A percentile compares a stretch with the other conserved stretches of the same genome.
Evolutionary conservation across 2,329 filamentous ascomycete genomes (phyloP).

Genomic region (Gnomoniopsis smithogilvyi): DNA sequence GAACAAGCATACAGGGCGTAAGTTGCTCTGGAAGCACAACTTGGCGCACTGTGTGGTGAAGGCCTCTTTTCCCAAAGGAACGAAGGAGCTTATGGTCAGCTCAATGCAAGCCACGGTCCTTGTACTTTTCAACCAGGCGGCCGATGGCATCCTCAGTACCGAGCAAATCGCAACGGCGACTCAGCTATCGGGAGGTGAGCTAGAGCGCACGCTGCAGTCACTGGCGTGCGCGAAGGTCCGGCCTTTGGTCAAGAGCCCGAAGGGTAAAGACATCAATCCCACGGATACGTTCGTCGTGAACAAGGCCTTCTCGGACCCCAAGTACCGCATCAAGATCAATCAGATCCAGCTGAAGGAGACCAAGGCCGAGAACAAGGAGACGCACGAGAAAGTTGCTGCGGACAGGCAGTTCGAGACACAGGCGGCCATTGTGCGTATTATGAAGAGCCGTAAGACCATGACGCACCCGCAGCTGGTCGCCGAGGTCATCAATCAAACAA

Average conservation of each 20-base stretch:
- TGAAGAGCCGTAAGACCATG: slow-evolving; percentile 91
- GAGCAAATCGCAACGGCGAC: slow-evolving; percentile 71
- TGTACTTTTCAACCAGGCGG: slow-evolving; percentile 78
- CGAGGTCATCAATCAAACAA: slow-evolving; percentile 89
- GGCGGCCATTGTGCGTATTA: slow-evolving; percentile 92
- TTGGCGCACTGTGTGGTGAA: slow-evolving; percentile 88
- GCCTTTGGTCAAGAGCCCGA: slow-evolving; percentile 81
- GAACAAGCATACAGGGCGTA: slow-evolving; percentile 82
- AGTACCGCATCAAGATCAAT: slow-evolving; percentile 95
- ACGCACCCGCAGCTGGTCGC: slow-evolving; percentile 82
- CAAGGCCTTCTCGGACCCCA: slow-evolving; percentile 69
- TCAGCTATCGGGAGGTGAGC: slow-evolving; percentile 70
- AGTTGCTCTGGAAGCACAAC: slow-evolving; percentile 87
- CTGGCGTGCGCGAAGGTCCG: slow-evolving; percentile 87
- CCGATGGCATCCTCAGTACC: slow-evolving; percentile 67
- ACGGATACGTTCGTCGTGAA: slow-evolving; percentile 88
- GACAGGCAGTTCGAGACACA: slow-evolving; percentile 96
- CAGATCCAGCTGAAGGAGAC: slow-evolving; percentile 98
- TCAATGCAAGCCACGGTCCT: slow-evolving; percentile 91
- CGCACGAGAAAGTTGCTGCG: slow-evolving; percentile 82
- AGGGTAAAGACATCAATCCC: slow-evolving; percentile 71
- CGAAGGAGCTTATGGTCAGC: slow-evolving; percentile 86
- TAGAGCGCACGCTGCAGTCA: slow-evolving; percentile 89
- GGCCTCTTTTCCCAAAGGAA: slow-evolving; percentile 73
- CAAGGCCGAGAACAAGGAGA: slow-evolving; percentile 89